phyloP scores from a whole-genome alignment of 164 flowering plant genomes.

The Warburgia ugandensis region DNA sequence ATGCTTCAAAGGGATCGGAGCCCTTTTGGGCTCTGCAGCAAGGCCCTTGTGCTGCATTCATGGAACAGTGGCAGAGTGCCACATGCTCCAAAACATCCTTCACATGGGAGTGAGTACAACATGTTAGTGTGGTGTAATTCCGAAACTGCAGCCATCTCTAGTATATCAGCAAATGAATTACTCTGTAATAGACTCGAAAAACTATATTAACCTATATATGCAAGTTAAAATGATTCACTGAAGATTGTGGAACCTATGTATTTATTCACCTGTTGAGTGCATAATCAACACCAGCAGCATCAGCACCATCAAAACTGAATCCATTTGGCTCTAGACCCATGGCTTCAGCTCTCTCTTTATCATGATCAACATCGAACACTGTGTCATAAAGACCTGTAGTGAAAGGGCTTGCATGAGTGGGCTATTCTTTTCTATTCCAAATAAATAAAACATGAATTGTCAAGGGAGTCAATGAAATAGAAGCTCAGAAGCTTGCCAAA shows the following conservation, averaged over 20 bases:
- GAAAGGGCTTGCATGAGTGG: too few species aligned
- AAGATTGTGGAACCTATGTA: too few species aligned
- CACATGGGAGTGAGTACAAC: neutral
- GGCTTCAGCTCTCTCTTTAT: constrained; percentile 78
- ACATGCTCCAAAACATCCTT: neutral
- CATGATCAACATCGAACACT: constrained; percentile 91
- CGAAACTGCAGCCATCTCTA: too few species aligned
- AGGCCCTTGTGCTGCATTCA: neutral
- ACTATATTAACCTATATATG: neutral
- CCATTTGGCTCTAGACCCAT: constrained; percentile 87
- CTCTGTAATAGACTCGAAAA: neutral
- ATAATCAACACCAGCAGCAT: constrained; percentile 76
- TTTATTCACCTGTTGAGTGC: constrained; percentile 99
- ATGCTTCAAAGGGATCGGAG: too few species aligned
- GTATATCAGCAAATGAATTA: too few species aligned
- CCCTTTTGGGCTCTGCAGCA: neutral
- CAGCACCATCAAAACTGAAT: constrained; percentile 86
- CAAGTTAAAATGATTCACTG: neutral
- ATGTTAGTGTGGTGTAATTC: too few species aligned
- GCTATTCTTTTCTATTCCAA: too few species aligned
- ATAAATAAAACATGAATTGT: too few species aligned
- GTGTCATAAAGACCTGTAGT: constrained; percentile 86
- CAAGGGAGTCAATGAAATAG: too few species aligned
- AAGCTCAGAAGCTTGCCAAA: too few species aligned
- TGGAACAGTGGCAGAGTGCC: neutral